Percentiles rank a stretch among this genome's conserved stretches.
Evolutionary conservation across 768 basidiomycete genomes (phyloP).

Genomic region (Boletus vermiculosoides): DNA sequence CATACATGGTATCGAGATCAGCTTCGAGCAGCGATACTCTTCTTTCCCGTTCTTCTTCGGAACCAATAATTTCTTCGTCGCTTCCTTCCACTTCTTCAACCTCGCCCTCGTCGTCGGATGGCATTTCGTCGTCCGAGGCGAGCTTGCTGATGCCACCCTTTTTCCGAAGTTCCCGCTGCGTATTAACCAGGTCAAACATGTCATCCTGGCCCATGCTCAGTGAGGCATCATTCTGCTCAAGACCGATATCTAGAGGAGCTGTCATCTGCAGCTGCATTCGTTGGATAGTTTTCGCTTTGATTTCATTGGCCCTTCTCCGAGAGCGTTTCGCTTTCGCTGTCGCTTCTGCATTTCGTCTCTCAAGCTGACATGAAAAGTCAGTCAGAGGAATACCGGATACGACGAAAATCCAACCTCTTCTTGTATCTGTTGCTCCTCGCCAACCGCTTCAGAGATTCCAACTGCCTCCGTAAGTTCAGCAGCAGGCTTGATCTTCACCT

Average conservation of each 20-base stretch:
- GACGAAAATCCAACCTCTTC: slow-evolving; percentile 60
- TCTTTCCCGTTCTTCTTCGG: slow-evolving; percentile 68
- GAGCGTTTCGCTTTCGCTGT: slow-evolving; percentile 74
- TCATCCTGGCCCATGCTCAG: slow-evolving; percentile 79
- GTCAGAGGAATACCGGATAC: background rate
- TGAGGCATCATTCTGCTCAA: slow-evolving; percentile 76
- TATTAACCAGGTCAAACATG: slow-evolving; percentile 78
- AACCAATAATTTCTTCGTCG: slow-evolving; percentile 49
- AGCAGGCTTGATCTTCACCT: slow-evolving; percentile 68
- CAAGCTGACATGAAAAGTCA: slow-evolving; percentile 53
- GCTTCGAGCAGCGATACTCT: slow-evolving; percentile 67
- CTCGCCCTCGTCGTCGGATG: slow-evolving; percentile 46
- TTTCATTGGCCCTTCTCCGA: slow-evolving; percentile 82
- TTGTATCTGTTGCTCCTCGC: slow-evolving; percentile 87
- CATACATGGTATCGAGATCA: slow-evolving; percentile 88
- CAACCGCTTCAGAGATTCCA: slow-evolving; percentile 64
- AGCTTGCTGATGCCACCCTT: slow-evolving; percentile 41
- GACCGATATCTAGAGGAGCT: slow-evolving; percentile 93
- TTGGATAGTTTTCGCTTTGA: slow-evolving; percentile 82
- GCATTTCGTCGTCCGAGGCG: slow-evolving; percentile 42
- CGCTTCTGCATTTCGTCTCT: slow-evolving; percentile 76
- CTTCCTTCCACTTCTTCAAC: slow-evolving; percentile 27
- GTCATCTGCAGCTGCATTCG: slow-evolving; percentile 98
- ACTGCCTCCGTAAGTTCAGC: slow-evolving; percentile 75
- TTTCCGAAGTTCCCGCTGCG: slow-evolving; percentile 47